Evolutionary conservation across 1,139 yeast genomes (phyloP), one percentile per base, ranked within the genome.

Genomic region (Lodderomyces metapsilosis): DNA sequence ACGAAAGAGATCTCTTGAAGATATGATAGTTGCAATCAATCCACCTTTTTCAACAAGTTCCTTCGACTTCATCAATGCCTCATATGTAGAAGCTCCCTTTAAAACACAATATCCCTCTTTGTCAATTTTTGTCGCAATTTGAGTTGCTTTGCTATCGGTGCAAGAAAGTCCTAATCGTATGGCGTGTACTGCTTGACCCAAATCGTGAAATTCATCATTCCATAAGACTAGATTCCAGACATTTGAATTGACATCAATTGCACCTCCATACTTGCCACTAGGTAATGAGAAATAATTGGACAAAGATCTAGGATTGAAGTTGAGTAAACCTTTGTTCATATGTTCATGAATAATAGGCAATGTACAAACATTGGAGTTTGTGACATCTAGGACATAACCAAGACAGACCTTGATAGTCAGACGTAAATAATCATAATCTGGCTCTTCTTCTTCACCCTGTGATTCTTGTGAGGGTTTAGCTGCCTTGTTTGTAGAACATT

Each of bases 131-230:
- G 53, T 40, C 0, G 78, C 74, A 23, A 68, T 50, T 11, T 49
- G 52, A n/a, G 62, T 56, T 2, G 74, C 74, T 16, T 49, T 48
- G 3, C 39, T 40, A 10, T 53, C 55, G 15, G 51, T 48, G 11
- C 56, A 58, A 1, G 59, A 62, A 1, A 62, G 56, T 2, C 73
- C 76, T 2, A 65, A 57, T n/a, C 58, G 55, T 31, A 77, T 64
- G 2, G 76, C 69, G 1, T 56, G 51, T 10, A 64, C 62, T 1
- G 83, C 82, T 36, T 68, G 66, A 1, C 71, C 66, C 49, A 74
- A 74, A 52, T 79, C 75, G 54, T 85, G 92, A 48, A 68, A 71
- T 53, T 85, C 92, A 53, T 85, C 94, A 56, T 85, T 85, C 84
- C 89, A 85, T 16, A 84, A 63, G 17, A 82, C 58, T 25, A 82